Conservation (phyloP, 345 rosid species). For the Pistacia atlantica region DNA sequence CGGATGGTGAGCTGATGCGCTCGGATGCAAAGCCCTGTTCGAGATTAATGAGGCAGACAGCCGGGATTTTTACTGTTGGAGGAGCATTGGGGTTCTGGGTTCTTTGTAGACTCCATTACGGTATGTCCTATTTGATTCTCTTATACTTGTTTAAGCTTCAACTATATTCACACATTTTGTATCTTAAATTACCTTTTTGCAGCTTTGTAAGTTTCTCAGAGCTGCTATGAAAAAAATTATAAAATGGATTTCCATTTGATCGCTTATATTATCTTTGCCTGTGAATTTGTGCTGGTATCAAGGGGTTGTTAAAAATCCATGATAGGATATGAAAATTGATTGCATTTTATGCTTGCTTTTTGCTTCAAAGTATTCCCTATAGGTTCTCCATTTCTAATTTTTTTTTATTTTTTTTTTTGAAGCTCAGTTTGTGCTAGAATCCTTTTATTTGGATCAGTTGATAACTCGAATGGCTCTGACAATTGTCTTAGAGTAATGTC, state of each 20-base stretch:
- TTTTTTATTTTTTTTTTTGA: background rate
- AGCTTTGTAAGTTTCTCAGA: background rate
- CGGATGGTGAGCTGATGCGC: conserved; percentile 84
- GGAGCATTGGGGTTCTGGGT: conserved; percentile 90
- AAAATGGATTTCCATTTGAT: no score
- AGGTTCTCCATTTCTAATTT: background rate
- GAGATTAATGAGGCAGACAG: conserved; percentile 76
- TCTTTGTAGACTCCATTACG: conserved; percentile 79
- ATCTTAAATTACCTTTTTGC: background rate
- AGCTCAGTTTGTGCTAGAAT: background rate
- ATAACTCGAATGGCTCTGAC: no score
- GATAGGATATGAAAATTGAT: background rate
- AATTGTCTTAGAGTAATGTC: no score
- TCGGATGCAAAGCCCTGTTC: conserved; percentile 83
- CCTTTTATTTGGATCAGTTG: no score
- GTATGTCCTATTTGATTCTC: conserved; percentile 32
- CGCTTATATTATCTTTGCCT: background rate
- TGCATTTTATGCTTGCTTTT: background rate
- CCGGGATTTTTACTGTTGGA: conserved; percentile 68
- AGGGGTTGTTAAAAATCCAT: background rate
- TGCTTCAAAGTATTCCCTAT: background rate
- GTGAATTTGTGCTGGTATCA: background rate
- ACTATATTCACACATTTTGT: background rate
- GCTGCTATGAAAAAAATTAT: no score
- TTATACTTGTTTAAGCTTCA: background rate